phyloP scores from a whole-genome alignment of 2,329 filamentous ascomycete species.

The Colletotrichum paranaense region DNA sequence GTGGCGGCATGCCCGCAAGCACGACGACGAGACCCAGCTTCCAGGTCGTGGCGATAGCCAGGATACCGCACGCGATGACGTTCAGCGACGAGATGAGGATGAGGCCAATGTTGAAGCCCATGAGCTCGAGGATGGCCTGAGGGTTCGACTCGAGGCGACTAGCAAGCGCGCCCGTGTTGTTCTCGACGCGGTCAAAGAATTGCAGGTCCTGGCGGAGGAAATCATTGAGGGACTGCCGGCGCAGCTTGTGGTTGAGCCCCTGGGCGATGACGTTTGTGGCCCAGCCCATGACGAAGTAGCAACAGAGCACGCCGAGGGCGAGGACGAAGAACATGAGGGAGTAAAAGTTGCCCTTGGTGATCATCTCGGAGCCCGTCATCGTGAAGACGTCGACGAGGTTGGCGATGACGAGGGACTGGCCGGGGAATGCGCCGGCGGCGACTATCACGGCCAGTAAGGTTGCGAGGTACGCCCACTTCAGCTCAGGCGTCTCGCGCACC shows the following conservation, averaged over 20 bases:
- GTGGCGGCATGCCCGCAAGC: constrained; percentile 51
- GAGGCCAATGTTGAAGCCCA: constrained; percentile 54
- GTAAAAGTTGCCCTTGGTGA: constrained; percentile 60
- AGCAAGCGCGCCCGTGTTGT: constrained; percentile 50
- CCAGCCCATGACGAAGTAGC: constrained; percentile 55
- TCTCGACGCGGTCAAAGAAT: constrained; percentile 55
- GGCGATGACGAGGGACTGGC: constrained; percentile 56
- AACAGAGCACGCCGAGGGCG: constrained; percentile 55
- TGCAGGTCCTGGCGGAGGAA: constrained; percentile 54
- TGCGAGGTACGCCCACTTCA: constrained; percentile 49
- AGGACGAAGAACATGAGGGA: constrained; percentile 66
- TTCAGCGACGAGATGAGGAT: constrained; percentile 52
- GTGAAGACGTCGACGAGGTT: constrained; percentile 55
- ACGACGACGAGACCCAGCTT: constrained; percentile 62
- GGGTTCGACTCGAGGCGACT: constrained; percentile 51
- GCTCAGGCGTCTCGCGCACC: constrained; percentile 50
- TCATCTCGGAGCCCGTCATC: constrained; percentile 45
- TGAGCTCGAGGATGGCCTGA: constrained; percentile 53
- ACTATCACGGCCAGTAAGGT: constrained; percentile 45
- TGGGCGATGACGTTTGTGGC: constrained; percentile 48
- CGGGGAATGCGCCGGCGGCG: constrained; percentile 51
- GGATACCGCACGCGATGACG: constrained; percentile 49
- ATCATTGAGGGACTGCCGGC: constrained; percentile 43
- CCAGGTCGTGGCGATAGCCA: constrained; percentile 59
- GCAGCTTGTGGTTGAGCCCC: constrained; percentile 40